A percentile compares a stretch with the other conserved stretches of the same genome.
Conservation (phyloP, 1,284 basidiomycete species). For the Binderoboletus segoi region DNA sequence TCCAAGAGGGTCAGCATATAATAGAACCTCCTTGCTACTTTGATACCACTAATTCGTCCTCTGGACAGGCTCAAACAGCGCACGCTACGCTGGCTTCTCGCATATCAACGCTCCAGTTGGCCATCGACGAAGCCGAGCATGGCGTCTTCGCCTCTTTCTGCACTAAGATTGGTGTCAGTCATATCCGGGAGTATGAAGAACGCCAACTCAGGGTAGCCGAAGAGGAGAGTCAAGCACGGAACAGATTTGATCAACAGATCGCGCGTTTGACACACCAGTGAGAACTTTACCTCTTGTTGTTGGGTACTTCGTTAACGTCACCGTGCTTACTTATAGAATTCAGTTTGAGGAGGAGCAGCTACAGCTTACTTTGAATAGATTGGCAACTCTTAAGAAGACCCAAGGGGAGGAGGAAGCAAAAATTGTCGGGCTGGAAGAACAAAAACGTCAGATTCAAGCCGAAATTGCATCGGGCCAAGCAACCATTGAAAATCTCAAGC, state of each 20-base stretch:
- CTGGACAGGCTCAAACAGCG: constrained; percentile 52
- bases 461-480: constrained; percentile 70
- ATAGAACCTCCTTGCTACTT: not conserved
- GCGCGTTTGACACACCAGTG: constrained; percentile 88
- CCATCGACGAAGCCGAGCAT: constrained; percentile 81
- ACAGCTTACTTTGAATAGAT: constrained; percentile 61
- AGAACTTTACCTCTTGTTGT: constrained; percentile 41
- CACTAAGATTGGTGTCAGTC: constrained; percentile 72
- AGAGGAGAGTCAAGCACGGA: constrained; percentile 82
- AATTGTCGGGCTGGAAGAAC: constrained; percentile 57
- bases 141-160: constrained; percentile 83
- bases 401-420: constrained; percentile 59
- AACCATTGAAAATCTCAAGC: constrained; percentile 59
- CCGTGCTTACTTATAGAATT: constrained; percentile 47
- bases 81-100: constrained; percentile 57
- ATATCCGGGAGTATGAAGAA: constrained; percentile 95
- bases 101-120: constrained; percentile 58
- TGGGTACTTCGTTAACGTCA: constrained; percentile 6
- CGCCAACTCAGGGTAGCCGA: constrained; percentile 87
- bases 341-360: constrained; percentile 82
- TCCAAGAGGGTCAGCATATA: constrained; percentile 56
- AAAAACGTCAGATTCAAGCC: constrained; percentile 58
- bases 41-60: not conserved
- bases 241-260: constrained; percentile 87
- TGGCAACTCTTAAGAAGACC: constrained; percentile 57